Base-by-base conservation (phyloP, 1,284 basidiomycete species). In the Cutaneotrichosporon dermatis region DNA sequence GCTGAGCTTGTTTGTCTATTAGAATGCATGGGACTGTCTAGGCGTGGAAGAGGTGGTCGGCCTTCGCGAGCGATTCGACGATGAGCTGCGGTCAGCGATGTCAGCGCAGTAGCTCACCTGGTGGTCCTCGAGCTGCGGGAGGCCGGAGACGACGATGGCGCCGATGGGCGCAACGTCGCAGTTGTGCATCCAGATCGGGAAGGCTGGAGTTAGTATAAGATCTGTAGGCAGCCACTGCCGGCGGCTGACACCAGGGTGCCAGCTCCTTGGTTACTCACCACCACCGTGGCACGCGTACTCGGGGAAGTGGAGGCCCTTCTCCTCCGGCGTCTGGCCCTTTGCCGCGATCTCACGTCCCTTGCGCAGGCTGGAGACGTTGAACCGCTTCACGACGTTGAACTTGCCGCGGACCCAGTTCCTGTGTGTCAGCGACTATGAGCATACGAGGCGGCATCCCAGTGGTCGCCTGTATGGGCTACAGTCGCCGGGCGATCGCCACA, bases 91-190 rank as follows among this genome's bases (percentile, higher is more conserved):
- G 15, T 39, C 7, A 44, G 51, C 37, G 15, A 41, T 6, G 8
- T 43, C n/a, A 51, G 15, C 10, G 4, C 10, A 15, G 2, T 15
- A 3, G 60, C 66, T 51, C 45, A 74, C 68, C 69, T 78, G 76
- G 61, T 79, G 78, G 58, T 79, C 77, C 51, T 74, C 69, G 33
- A 72, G 66, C 58, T 78, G 76, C 4, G 72, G 71, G 44, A 78
- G 66, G 6, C 78, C 78, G n/a, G 74, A 76, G 6, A 79, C 78
- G 46, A 76, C 66, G 39, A 79, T 76, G 37, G 69, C 73, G 7
- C 74, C 78, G 34, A 78, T 66, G 10, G 78, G 76, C 6, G 66
- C 68, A 0, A 66, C 64, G 15, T 61, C 61, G 42, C 60, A 61
- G 41, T 61, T 62, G 36, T 60, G 66, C 45, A 79, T 65, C 70